Percentiles rank a stretch among this genome's conserved stretches.
Evolutionary conservation across 2,329 filamentous ascomycete species (phyloP).

Genomic region (Pyrenochaeta sp.): DNA sequence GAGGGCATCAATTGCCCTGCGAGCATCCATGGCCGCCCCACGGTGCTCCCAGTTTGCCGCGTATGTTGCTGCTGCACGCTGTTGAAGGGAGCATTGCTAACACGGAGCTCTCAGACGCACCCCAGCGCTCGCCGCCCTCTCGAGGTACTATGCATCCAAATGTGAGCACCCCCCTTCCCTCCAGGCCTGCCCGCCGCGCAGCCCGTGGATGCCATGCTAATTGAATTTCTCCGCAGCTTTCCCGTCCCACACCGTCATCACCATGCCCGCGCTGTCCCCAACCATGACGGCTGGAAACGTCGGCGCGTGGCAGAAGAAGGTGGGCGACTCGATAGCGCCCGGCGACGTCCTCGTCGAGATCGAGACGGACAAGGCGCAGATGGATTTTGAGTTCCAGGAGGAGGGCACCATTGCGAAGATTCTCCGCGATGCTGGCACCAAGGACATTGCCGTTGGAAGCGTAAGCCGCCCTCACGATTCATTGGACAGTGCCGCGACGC

Average conservation of each 20-base stretch:
- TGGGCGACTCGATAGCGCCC: constrained; percentile 83
- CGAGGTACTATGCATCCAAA: constrained; percentile 74
- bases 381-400: constrained; percentile 99
- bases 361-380: constrained; percentile 99
- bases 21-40: constrained; percentile 54
- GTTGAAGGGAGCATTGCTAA: constrained; percentile 30
- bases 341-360: constrained; percentile 98
- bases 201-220: constrained; percentile 38
- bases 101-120: constrained; percentile 44
- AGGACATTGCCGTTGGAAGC: constrained; percentile 92
- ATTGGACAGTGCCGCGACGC: background rate
- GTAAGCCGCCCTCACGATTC: constrained; percentile 61
- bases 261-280: constrained; percentile 96
- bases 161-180: constrained; percentile 55
- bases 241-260: constrained; percentile 92
- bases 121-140: constrained; percentile 66
- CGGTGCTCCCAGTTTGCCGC: constrained; percentile 37
- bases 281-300: constrained; percentile 98
- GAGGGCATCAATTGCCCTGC: constrained; percentile 52
- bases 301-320: constrained; percentile 97
- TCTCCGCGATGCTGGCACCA: constrained; percentile 88
- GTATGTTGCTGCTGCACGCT: constrained; percentile 29
- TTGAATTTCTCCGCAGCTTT: constrained; percentile 69
- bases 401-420: constrained; percentile 96
- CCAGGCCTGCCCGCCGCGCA: background rate